A percentile compares a stretch with the other conserved stretches of the same genome.
Evolutionary conservation across 306 rosid genomes (phyloP).

Genomic region (Dalbergia oliveri): DNA sequence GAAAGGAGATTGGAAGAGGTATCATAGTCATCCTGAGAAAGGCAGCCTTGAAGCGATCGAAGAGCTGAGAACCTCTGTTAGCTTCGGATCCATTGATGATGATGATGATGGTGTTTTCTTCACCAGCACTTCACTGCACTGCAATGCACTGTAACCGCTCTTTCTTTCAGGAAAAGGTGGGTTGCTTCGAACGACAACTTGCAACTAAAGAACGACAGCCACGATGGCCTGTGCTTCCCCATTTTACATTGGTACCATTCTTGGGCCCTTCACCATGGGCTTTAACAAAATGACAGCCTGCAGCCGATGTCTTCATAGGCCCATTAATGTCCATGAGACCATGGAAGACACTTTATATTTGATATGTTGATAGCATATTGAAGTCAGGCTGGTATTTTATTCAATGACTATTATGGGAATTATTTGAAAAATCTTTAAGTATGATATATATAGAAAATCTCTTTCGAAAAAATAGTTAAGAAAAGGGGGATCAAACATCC

Average conservation of each 20-base stretch:
- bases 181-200: conserved; percentile 29
- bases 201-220: background rate
- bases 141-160: background rate
- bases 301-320: background rate
- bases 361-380: no score
- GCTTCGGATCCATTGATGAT: conserved; percentile 74
- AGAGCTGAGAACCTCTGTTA: conserved; percentile 78
- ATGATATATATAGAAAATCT: no score
- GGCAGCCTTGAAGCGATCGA: conserved; percentile 88
- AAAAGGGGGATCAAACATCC: no score
- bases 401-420: no score
- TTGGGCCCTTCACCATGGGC: background rate
- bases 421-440: no score
- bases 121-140: background rate
- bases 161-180: background rate
- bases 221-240: background rate
- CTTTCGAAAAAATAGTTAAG: no score
- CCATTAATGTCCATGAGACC: background rate
- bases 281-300: background rate
- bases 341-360: no score
- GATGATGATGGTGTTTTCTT: background rate
- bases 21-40: conserved; percentile 65
- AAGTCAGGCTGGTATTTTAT: no score
- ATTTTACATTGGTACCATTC: background rate
- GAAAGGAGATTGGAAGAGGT: conserved; percentile 62